phyloP scores from a whole-genome alignment of 768 basidiomycete genomes.

The Panaeolus papilionaceus region DNA sequence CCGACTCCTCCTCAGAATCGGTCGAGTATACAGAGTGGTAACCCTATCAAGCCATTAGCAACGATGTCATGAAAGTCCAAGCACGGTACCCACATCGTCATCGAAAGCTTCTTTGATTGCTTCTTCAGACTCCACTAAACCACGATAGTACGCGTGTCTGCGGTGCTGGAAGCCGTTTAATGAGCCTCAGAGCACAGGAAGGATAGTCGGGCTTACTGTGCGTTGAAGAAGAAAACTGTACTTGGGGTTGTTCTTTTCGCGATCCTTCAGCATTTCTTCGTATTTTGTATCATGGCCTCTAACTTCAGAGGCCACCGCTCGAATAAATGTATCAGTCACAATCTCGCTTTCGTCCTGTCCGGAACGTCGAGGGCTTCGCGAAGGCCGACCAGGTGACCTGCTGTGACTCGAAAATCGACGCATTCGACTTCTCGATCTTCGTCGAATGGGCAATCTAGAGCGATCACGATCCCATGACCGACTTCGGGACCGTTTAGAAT shows the following conservation, averaged over 20 bases:
- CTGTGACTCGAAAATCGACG: conserved; percentile 44
- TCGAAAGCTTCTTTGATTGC: conserved; percentile 74
- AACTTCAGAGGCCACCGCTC: conserved; percentile 85
- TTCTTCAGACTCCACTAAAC: conserved; percentile 65
- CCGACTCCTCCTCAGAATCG: conserved; percentile 94
- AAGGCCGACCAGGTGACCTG: conserved; percentile 54
- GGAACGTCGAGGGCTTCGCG: conserved; percentile 54
- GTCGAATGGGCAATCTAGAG: conserved; percentile 48
- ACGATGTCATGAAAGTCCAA: conserved; percentile 11
- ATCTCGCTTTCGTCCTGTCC: conserved; percentile 62
- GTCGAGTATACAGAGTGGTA: conserved; percentile 90
- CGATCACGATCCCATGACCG: conserved; percentile 51
- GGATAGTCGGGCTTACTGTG: conserved; percentile 43
- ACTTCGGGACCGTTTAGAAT: conserved; percentile 55
- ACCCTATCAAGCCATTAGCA: conserved; percentile 53
- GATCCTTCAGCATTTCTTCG: conserved; percentile 73
- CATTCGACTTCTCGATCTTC: conserved; percentile 39
- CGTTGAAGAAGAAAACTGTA: conserved; percentile 76
- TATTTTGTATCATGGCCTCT: conserved; percentile 81
- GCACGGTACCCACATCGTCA: conserved; percentile 63
- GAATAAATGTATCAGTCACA: conserved; percentile 86
- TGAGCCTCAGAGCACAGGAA: conserved; percentile 9
- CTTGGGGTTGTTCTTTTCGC: conserved; percentile 82
- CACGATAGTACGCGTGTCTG: conserved; percentile 72
- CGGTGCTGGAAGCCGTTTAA: conserved; percentile 56